Evolutionary conservation across 805 yeast genomes (phyloP).

Genomic region (Novakomyces olei): DNA sequence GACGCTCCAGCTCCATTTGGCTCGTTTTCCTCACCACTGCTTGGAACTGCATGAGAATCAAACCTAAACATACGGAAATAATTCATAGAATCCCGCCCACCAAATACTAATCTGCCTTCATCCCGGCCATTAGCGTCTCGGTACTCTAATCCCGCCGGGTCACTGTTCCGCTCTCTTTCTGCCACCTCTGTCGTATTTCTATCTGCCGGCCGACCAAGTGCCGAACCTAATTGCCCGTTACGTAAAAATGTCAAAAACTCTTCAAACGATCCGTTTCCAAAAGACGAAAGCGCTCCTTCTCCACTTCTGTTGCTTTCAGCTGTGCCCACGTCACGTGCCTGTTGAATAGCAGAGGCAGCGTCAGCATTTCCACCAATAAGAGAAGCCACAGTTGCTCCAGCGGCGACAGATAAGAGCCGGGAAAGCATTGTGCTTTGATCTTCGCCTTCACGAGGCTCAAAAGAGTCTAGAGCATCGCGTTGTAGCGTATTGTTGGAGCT

Average conservation of each 20-base stretch:
- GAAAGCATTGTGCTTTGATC: slow-evolving; percentile 24
- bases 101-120: background rate
- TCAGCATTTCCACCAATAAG: slow-evolving; percentile 12
- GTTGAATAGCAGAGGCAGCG: background rate
- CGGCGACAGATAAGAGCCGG: slow-evolving; percentile 23
- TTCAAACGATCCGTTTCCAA: slow-evolving; percentile 1
- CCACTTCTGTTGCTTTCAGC: too few species aligned
- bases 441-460: too few species aligned
- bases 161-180: background rate
- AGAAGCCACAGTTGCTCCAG: slow-evolving; percentile 23
- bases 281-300: too few species aligned
- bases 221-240: background rate
- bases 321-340: background rate
- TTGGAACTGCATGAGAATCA: background rate
- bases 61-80: background rate
- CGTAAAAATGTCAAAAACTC: background rate
- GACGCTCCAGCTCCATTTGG: background rate
- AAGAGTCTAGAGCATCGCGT: too few species aligned
- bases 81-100: background rate
- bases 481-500: too few species aligned
- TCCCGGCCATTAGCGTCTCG: background rate
- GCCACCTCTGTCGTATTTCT: background rate
- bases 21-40: slow-evolving; percentile 2
- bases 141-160: background rate
- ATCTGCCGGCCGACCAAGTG: background rate